A percentile compares a stretch with the other conserved stretches of the same genome.
These are phyloP conservation scores for Sporothrix mexicana DNA, from an alignment of 2,329 filamentous ascomycete species.

Conservation along the genomic window DNA sequence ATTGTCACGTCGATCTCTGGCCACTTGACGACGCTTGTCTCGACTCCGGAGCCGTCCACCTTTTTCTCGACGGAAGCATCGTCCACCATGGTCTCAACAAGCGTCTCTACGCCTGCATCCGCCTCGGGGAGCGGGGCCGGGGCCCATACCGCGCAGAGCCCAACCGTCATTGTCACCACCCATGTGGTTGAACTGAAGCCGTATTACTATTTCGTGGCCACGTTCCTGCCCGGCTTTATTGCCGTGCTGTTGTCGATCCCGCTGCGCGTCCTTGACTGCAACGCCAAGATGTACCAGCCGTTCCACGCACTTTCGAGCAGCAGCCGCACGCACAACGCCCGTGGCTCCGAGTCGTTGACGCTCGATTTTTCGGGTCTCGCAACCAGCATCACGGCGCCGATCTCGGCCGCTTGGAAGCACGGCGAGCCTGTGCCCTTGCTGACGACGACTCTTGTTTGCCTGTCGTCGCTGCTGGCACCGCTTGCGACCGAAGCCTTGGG, in stretches of 20 bases:
- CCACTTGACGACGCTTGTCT: slow-evolving; percentile 42
- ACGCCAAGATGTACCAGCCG: slow-evolving; percentile 51
- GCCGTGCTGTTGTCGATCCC: slow-evolving; percentile 49
- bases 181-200: slow-evolving; percentile 41
- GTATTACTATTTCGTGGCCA: slow-evolving; percentile 49
- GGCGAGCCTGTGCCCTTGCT: slow-evolving; percentile 48
- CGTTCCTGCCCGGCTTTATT: slow-evolving; percentile 51
- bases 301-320: slow-evolving; percentile 50
- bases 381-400: slow-evolving; percentile 42
- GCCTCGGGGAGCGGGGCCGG: not conserved
- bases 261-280: slow-evolving; percentile 49
- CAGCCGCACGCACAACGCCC: slow-evolving; percentile 44
- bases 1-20: slow-evolving; percentile 42
- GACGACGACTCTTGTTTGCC: slow-evolving; percentile 46
- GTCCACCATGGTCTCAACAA: not conserved
- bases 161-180: slow-evolving; percentile 37
- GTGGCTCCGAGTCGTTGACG: slow-evolving; percentile 50
- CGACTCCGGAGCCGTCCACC: slow-evolving; percentile 39
- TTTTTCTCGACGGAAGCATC: slow-evolving; percentile 22
- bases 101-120: not conserved
- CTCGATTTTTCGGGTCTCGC: slow-evolving; percentile 49
- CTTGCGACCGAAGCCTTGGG: slow-evolving; percentile 50
- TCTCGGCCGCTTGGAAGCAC: slow-evolving; percentile 45
- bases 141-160: slow-evolving; percentile 16
- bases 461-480: slow-evolving; percentile 47